Evolutionary conservation across 78 protist genomes (phyloP), one percentile per base, ranked within the genome.

Genomic region (Planoprotostelium fungivorum): DNA sequence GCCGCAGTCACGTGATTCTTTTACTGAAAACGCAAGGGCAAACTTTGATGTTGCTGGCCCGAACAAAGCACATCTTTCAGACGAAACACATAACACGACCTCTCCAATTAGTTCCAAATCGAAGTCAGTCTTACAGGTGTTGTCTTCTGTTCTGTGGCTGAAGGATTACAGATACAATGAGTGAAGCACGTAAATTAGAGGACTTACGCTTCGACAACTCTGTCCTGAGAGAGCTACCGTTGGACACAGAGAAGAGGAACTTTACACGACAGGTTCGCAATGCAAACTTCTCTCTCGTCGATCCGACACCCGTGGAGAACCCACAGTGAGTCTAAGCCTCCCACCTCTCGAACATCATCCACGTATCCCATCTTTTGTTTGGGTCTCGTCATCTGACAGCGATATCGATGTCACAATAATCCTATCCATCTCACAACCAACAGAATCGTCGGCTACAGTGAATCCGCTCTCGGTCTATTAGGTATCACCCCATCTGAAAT

Each of bases 401-500:
- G 73, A 51, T n/a, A n/a, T 51, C 73, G 5, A 51, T 16, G 73
- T 51, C 73, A 25, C 16, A 51, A 51, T 51, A 5, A 25, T 16
- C 73, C 73, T 51, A 51, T 51, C 16, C 73, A 51, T 16, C 5
- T 51, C 73, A 51, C 16, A 16, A 51, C 16, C 16, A 5, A 51
- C 73, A 85, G 87, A 16, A 5, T 85, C 87, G 37, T 85, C n/a
- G 36, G 63, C 5, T 85, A 85, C 87, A 37, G 63, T 85, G 87
- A 85, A 85, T 5, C 5, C 34, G 36, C 63, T 23, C 87, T 85
- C 36, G 87, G n/a, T 23, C 16, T 85, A 85, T 36, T 85, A 85
- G 87, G 37, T 16, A 85, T 85, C 87, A 23, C 36, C 37, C 63
- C 36, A 85, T 5, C 5, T 5, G 87, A 85, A 85, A 85, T 16